Base-by-base conservation (phyloP, 352 stramenopile species). In the Pythium oligandrum region DNA sequence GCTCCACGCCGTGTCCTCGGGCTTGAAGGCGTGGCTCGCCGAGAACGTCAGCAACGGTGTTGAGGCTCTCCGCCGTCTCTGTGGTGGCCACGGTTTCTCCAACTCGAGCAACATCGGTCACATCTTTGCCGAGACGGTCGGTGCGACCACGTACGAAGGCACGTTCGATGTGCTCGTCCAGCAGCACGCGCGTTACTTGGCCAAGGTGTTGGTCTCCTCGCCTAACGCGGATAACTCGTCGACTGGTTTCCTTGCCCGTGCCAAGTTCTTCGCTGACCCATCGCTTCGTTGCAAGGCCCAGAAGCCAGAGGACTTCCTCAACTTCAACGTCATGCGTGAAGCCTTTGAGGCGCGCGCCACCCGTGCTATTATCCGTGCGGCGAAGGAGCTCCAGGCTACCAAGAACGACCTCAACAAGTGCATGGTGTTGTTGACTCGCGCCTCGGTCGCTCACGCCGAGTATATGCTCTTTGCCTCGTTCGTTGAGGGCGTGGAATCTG, bases 121-220 rank as follows among this genome's bases (percentile, higher is more conserved):
- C 39, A 55, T 75, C 31, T 73, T 73, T 43, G 59, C 50, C 43
- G 73, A 83, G 54, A 61, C 59, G 1, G 70, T 86, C 2, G 73
- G 73, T 26, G 66, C 72, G 5, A 71, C 51, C 48, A 90, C 80
- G 9, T 85, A 68, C 54, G 77, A 90, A 71, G 80, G 77, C 17
- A 90, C 77, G 26, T 81, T 77, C 43, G 76, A 90, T 55, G 78
- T 90, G 50, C 65, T 90, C 33, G 67, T 85, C 32, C 71, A 86
- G 52, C 77, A 90, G 39, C 77, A 88, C 53, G 65, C 68, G 8
- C 72, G 71, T 0, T 88, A 75, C 54, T 54, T 90, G 7, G 36
- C 84, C 11, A 90, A 90, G 66, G 61, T 58, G 31, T 53, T 69
- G n/a, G 50, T 59, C 6, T 45, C 56, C 51, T 35, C 52, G 33